Evolutionary conservation across 345 rosid species (phyloP).

Genomic region (Barbarea vulgaris): DNA sequence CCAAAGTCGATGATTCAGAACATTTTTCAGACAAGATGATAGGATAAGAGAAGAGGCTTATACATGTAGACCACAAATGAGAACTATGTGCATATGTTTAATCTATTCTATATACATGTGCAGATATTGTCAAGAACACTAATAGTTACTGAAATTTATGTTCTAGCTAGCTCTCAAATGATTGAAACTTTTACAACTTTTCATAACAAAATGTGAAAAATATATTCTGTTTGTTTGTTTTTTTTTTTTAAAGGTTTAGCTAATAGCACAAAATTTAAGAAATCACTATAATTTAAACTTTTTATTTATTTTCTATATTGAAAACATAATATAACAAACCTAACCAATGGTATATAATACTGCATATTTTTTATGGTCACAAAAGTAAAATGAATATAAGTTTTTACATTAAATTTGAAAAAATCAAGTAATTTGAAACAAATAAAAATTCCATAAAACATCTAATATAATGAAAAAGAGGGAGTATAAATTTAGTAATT

Average conservation of each 20-base stretch:
- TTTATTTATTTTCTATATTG: too few species aligned
- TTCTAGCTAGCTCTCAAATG: background rate
- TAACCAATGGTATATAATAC: too few species aligned
- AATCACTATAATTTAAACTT: too few species aligned
- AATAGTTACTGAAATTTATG: background rate
- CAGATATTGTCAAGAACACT: background rate
- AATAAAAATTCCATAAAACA: too few species aligned
- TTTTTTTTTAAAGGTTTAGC: too few species aligned
- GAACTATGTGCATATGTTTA: background rate
- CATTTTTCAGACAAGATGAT: slow-evolving; percentile 75
- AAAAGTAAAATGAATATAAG: too few species aligned
- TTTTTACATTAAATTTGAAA: too few species aligned
- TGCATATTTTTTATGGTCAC: too few species aligned
- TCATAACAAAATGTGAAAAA: background rate
- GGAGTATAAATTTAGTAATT: background rate
- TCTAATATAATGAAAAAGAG: too few species aligned
- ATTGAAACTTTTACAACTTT: background rate
- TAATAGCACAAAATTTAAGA: too few species aligned
- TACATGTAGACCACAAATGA: background rate
- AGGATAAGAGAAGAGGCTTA: background rate
- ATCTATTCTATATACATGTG: background rate
- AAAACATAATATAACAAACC: too few species aligned
- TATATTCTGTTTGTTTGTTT: background rate
- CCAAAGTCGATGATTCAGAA: slow-evolving; percentile 83
- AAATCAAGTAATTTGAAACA: too few species aligned